Evolutionary conservation across 2,329 filamentous ascomycete species (phyloP).

Genomic region (Penicillium frequentans): DNA sequence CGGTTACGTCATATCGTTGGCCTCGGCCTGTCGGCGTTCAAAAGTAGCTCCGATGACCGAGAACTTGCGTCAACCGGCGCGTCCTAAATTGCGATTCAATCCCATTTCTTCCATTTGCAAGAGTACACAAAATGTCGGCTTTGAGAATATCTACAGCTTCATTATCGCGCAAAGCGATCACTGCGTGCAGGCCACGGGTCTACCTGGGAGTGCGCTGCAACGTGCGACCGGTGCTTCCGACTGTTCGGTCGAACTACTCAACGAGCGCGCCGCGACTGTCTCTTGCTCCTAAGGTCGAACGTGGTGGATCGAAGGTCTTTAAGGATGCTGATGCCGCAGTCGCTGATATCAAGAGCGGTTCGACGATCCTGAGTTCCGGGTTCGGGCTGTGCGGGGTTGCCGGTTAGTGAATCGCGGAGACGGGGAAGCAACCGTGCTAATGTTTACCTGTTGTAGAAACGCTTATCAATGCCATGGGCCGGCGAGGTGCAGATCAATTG

Average conservation of each 20-base stretch:
- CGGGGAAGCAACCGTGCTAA: not conserved
- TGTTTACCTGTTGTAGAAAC: slow-evolving; percentile 54
- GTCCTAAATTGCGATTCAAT: not conserved
- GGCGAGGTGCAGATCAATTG: slow-evolving; percentile 56
- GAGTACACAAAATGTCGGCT: slow-evolving; percentile 21
- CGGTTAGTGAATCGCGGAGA: slow-evolving; percentile 44
- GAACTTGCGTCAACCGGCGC: slow-evolving; percentile 8
- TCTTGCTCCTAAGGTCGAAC: slow-evolving; percentile 28
- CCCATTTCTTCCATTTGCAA: not conserved
- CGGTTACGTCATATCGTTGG: not conserved
- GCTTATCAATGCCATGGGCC: slow-evolving; percentile 66
- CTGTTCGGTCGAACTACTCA: slow-evolving; percentile 20
- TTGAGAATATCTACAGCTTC: slow-evolving; percentile 24
- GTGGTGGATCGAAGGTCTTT: slow-evolving; percentile 39
- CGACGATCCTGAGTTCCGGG: slow-evolving; percentile 71
- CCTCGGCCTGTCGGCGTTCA: slow-evolving; percentile 23
- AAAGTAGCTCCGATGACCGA: slow-evolving; percentile 30
- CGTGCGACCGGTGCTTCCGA: slow-evolving; percentile 10
- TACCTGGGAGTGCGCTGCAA: slow-evolving; percentile 20
- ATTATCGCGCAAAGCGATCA: slow-evolving; percentile 25
- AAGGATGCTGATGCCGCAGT: slow-evolving; percentile 62
- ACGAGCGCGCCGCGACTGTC: slow-evolving; percentile 17
- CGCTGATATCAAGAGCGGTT: slow-evolving; percentile 68
- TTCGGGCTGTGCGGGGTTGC: slow-evolving; percentile 81
- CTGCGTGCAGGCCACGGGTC: slow-evolving; percentile 22